Evolutionary conservation across 1,284 basidiomycete species (phyloP), one percentile per base, ranked within the genome.

Genomic region (Sparassis latifolia): DNA sequence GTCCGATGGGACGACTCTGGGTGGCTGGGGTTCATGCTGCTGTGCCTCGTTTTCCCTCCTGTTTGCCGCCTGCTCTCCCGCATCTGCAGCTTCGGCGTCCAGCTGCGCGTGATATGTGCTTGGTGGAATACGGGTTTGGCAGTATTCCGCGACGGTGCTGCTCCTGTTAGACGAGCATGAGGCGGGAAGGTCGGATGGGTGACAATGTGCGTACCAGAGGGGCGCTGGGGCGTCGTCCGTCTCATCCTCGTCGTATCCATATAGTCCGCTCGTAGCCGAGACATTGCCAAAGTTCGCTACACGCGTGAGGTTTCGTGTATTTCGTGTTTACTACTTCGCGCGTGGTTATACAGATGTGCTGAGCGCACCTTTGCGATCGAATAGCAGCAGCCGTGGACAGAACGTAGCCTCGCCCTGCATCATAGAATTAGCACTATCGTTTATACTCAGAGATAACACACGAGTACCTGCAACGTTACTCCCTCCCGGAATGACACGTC

Each of bases 401-500:
- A 77, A 76, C 2, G 79, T 84, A 4, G 72, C 57, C 48, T 75
- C 71, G 41, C 78, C 77, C 84, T 87, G 50, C 28, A 42, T 40
- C 27, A 50, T 33, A 50, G 42, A 54, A 31, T 43, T 47, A 39
- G 38, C 45, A 38, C 29, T 32, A 43, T 48, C 44, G 39, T 42
- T 33, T 12, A 29, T 9, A 1, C 35, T 7, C 35, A 38, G 7
- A n/a, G 35, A 38, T 38, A 32, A 31, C 31, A 43, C 30, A 6
- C 12, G 54, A 42, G 39, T 44, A 66, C 82, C 63, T 74, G 69
- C 46, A 55, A 58, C 47, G 74, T 76, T 42, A 73, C 51, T 10
- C 80, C 79, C 63, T 86, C 82, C 57, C 77, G 70, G 62, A 87
- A 88, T 2, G 85, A 86, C 42, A 84, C 68, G 55, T 76, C 76